phyloP scores from a whole-genome alignment of 352 stramenopile species.

The Phytophthora ohioensis region DNA sequence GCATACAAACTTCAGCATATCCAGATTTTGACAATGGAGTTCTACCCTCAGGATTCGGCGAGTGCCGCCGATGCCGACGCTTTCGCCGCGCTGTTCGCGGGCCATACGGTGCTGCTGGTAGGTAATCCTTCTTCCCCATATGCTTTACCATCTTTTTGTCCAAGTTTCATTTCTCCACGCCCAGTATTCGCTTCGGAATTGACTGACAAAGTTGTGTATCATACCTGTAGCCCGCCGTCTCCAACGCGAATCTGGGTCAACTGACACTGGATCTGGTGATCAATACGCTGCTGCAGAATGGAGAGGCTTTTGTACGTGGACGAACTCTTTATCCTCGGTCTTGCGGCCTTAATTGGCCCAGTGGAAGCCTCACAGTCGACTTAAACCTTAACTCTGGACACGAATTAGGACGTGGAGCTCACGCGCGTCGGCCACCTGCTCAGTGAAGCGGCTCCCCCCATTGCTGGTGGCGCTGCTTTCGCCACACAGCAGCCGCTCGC shows the following conservation, averaged over 20 bases:
- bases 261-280: slow-evolving; percentile 79
- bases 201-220: slow-evolving; percentile 27
- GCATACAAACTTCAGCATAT: slow-evolving; percentile 17
- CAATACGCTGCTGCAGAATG: slow-evolving; percentile 75
- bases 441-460: slow-evolving; percentile 63
- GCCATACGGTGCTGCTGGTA: slow-evolving; percentile 69
- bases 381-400: slow-evolving; percentile 3
- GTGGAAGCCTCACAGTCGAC: slow-evolving; percentile 17
- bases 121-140: slow-evolving; percentile 4
- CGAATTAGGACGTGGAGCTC: slow-evolving; percentile 48
- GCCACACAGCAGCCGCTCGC: slow-evolving; percentile 44
- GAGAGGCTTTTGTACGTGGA: slow-evolving; percentile 51
- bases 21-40: slow-evolving; percentile 49
- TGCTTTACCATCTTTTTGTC: not conserved
- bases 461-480: slow-evolving; percentile 69
- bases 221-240: slow-evolving; percentile 67
- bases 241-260: slow-evolving; percentile 85
- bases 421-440: slow-evolving; percentile 68
- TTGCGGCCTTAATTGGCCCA: not conserved
- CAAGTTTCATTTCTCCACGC: slow-evolving; percentile 5
- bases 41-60: slow-evolving; percentile 45
- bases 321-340: not conserved
- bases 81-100: slow-evolving; percentile 51
- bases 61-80: slow-evolving; percentile 36
- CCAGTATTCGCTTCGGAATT: not conserved